A percentile compares a stretch with the other conserved stretches of the same genome.
phyloP scores from a whole-genome alignment of 768 basidiomycete genomes.

The Leucocoprinus sp. region DNA sequence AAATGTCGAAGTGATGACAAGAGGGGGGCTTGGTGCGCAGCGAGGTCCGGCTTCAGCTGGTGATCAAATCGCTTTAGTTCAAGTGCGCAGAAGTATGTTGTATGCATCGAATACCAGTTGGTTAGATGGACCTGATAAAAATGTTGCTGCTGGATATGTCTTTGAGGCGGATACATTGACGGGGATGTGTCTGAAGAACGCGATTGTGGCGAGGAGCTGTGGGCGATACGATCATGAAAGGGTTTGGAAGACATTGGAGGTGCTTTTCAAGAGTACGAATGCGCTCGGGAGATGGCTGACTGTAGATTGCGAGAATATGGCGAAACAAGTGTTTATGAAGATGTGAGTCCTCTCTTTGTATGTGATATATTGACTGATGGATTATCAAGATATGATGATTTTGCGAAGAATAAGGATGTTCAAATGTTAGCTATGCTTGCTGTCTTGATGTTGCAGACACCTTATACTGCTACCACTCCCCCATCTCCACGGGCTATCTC shows the following conservation, averaged over 20 bases:
- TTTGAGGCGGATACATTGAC: slow-evolving; percentile 32
- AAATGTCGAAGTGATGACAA: neutral
- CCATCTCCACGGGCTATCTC: neutral
- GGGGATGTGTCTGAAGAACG: slow-evolving; percentile 53
- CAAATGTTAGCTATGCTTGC: slow-evolving; percentile 80
- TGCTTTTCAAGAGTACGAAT: slow-evolving; percentile 30
- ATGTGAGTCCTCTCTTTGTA: slow-evolving; percentile 32
- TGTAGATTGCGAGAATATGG: slow-evolving; percentile 26
- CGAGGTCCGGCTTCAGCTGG: slow-evolving; percentile 31
- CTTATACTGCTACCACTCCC: slow-evolving; percentile 14
- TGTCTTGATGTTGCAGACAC: slow-evolving; percentile 52
- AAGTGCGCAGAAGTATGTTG: slow-evolving; percentile 46
- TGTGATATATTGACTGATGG: neutral
- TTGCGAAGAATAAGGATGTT: slow-evolving; percentile 49
- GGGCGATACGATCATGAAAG: slow-evolving; percentile 67
- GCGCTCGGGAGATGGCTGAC: slow-evolving; percentile 2
- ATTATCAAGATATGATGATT: slow-evolving; percentile 29
- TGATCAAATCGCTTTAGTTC: slow-evolving; percentile 25
- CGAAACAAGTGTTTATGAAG: slow-evolving; percentile 32
- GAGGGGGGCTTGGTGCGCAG: slow-evolving; percentile 25
- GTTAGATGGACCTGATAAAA: slow-evolving; percentile 39
- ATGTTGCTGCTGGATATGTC: slow-evolving; percentile 56
- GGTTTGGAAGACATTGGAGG: slow-evolving; percentile 47
- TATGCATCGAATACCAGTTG: slow-evolving; percentile 35
- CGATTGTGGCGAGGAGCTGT: slow-evolving; percentile 44